Conservation (phyloP, 768 basidiomycete genomes). For the Panellus pusillus region DNA sequence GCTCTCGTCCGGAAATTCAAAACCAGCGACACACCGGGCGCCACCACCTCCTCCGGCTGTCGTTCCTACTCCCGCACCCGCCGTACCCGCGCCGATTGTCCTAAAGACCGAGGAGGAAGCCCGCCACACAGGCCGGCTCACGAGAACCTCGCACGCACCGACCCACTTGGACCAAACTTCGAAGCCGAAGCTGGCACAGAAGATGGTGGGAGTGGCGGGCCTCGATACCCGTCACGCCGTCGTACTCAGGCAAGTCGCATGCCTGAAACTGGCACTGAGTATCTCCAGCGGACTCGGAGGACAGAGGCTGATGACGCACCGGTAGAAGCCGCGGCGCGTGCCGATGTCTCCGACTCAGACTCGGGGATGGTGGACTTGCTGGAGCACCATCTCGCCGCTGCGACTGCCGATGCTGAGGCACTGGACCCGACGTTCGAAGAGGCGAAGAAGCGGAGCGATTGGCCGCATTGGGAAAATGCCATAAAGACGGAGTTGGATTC, state of each 20-base stretch:
- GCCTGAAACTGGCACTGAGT: not conserved
- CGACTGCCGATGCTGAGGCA: constrained; percentile 20
- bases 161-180: constrained; percentile 8
- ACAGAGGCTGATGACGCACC: not conserved
- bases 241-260: not conserved
- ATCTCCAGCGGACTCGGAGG: not conserved
- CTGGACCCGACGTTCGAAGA: constrained; percentile 18
- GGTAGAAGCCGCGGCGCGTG: not conserved
- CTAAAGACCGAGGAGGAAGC: not conserved
- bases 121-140: not conserved
- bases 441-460: constrained; percentile 25
- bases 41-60: not conserved
- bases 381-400: constrained; percentile 19
- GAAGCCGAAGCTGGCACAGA: constrained; percentile 1
- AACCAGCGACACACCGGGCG: not conserved
- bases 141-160: not conserved
- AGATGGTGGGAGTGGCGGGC: not conserved
- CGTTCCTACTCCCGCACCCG: not conserved
- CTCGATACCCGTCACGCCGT: too few relatives aligned
- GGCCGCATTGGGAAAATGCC: constrained; percentile 24
- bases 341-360: constrained; percentile 1
- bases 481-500: constrained; percentile 23
- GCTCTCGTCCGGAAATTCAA: constrained; percentile 10
- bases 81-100: not conserved
- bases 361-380: constrained; percentile 3